Evolutionary conservation across 768 basidiomycete genomes (phyloP).

Genomic region (Trametes gibbosa): DNA sequence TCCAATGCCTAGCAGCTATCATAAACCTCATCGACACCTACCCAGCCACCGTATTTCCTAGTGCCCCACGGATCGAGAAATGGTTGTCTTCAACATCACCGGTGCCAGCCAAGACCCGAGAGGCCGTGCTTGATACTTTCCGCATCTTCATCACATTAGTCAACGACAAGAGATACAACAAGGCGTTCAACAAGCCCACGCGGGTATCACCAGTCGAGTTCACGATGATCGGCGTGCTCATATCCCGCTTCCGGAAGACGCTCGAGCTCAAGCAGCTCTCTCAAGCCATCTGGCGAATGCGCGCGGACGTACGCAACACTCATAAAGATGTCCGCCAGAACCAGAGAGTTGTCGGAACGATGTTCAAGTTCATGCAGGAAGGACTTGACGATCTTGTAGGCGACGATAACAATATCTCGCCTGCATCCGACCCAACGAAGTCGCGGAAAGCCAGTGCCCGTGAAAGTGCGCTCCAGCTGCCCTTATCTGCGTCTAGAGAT

Average conservation of each 20-base stretch:
- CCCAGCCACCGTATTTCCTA: conserved; percentile 18
- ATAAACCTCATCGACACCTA: conserved; percentile 31
- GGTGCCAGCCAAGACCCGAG: conserved; percentile 30
- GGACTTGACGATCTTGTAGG: neutral
- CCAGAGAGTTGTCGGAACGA: conserved; percentile 48
- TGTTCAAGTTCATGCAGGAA: conserved; percentile 51
- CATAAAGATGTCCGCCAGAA: conserved; percentile 69
- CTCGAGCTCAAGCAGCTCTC: conserved; percentile 41
- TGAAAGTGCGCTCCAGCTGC: neutral
- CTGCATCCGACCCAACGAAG: conserved; percentile 8
- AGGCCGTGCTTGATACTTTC: conserved; percentile 44
- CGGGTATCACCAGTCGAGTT: conserved; percentile 66
- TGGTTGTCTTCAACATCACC: conserved; percentile 27
- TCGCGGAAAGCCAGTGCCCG: neutral
- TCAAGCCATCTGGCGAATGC: conserved; percentile 48
- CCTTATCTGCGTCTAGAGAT: neutral
- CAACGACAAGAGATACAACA: conserved; percentile 33
- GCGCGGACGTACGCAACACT: conserved; percentile 47
- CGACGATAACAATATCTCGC: conserved; percentile 13
- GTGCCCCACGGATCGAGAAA: conserved; percentile 25
- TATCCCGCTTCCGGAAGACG: conserved; percentile 43
- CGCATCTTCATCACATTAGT: conserved; percentile 46
- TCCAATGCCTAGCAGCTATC: conserved; percentile 33
- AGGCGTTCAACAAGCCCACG: conserved; percentile 37
- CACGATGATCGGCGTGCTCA: conserved; percentile 52